Percentiles rank a stretch among this genome's conserved stretches.
These are phyloP conservation scores for Trichoderma koningiopsis DNA, from an alignment of 2,329 filamentous ascomycete genomes.

Conservation along the genomic window DNA sequence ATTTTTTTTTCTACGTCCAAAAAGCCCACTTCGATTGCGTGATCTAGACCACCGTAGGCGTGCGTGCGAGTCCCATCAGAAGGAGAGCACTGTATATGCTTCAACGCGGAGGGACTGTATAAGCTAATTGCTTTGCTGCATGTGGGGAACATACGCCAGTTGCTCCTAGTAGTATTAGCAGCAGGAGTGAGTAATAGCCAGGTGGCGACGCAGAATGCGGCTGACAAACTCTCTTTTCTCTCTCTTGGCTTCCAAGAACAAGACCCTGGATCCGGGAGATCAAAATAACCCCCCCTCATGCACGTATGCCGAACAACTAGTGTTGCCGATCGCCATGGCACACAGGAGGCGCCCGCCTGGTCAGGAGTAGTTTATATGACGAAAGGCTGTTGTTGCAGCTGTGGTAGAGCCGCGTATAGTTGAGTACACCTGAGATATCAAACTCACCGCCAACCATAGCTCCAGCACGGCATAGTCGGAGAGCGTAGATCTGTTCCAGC, in stretches of 20 bases:
- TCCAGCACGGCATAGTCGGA: neutral
- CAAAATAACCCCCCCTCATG: neutral
- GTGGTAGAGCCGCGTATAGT: neutral
- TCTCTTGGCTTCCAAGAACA: neutral
- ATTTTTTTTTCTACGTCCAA: neutral
- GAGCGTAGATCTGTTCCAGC: neutral
- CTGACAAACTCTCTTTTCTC: conserved; percentile 1
- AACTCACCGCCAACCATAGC: neutral
- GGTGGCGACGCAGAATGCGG: neutral
- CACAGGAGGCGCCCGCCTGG: neutral
- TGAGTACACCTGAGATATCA: neutral
- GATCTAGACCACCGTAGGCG: conserved; percentile 15
- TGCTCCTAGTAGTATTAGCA: neutral
- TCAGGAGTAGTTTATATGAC: neutral
- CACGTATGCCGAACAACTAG: neutral
- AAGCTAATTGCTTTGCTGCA: conserved; percentile 12
- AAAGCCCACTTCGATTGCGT: conserved; percentile 20
- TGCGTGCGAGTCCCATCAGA: conserved; percentile 11
- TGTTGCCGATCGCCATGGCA: neutral
- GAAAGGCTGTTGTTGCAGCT: neutral
- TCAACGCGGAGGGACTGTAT: conserved; percentile 5
- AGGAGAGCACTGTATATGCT: conserved; percentile 8
- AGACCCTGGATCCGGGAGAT: neutral
- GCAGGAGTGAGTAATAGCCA: too few relatives aligned
- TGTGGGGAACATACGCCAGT: neutral